Evolutionary conservation across 345 rosid genomes (phyloP), one percentile per base, ranked within the genome.

Genomic region (Populus davidiana): DNA sequence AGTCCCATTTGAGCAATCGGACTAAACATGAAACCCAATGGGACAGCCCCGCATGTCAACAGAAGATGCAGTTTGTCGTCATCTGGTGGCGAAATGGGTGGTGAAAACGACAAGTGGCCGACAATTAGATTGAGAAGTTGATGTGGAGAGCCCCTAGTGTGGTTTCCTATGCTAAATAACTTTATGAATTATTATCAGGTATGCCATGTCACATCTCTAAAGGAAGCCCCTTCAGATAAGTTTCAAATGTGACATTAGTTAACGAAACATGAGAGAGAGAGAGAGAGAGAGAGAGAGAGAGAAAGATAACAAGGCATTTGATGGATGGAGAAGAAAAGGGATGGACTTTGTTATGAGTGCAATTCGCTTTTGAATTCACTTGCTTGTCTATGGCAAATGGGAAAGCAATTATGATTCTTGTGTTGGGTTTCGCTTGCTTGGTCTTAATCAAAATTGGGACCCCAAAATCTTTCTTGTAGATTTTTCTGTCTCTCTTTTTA

Each of bases 401-500:
- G 56, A 47, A 75, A 67, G 67, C 50, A 67, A 33, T 23, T 31
- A 67, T 67, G 23, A 75, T 75, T 50, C 8, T 12, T 68, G 56
- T 69, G 70, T 70, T 77, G 70, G 80, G 44, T 43, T 77, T 47
- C 63, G 64, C 63, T 77, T 77, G 79, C 74, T 77, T 69, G 43
- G 69, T 69, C 69, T 63, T 63, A 29, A 77, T 70, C 47, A 77
- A 59, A 70, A 33, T 38, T 33, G 33, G 75, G 75, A 71, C 63
- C 75, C 70, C 65, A 23, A 50, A 50, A 70, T 70, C 66, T 70
- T 70, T 66, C 7, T 4, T 10, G 20, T 20, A 54, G 74, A 69
- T 77, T 69, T 56, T 21, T 38, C 11, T 77, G 74, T 76, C 61
- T 59, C 20, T 23, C 31, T 33, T 41, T 38, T 56, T 20, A 50